Evolutionary conservation across 2,329 filamentous ascomycete genomes (phyloP), one percentile per base, ranked within the genome.

Genomic region (Amylocarpus encephaloides): DNA sequence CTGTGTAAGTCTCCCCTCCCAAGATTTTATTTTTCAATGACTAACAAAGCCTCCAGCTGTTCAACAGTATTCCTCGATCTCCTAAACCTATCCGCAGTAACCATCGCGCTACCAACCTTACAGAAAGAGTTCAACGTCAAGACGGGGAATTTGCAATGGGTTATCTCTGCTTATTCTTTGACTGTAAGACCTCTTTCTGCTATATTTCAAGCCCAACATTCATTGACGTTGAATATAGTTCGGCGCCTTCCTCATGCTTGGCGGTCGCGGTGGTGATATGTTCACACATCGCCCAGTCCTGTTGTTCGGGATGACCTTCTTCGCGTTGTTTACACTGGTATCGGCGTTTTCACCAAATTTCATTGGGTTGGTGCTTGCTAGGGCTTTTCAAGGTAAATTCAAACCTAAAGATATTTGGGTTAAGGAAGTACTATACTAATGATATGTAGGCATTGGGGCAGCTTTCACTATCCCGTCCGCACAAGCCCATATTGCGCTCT

Each of bases 121-220:
- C 47, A 44, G 7, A 38, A 45, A 32, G 47, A 49, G 44, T 49
- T 49, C 16, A 12, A 26, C 32, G 30, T 49, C 11, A 29, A 38
- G 12, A 45, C 32, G 6, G 40, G 41, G 5, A 36, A 45, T 22
- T 40, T 49, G 16, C 47, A 49, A 40, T 49, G 47, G 47, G 42
- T 49, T 18, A 49, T 49, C 5, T 44, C 41, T 13, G 47, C 47
- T 10, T 49, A 49, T 40, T 40, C 47, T 18, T 40, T 49, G 34
- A 49, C 47, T 12, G 46, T 49, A 13, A 12, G 44, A 15, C 18
- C 7, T 1, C 2, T 18, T 18, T 11, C 18, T 34, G 9, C 18
- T 18, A 11, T 11, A 15, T 40, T 18, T 36, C 11, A 13, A 4
- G 11, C 11, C 4, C 15, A 15, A n/a, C 19, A 9, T 43, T 2